Evolutionary conservation across 2,329 filamentous ascomycete genomes (phyloP).

Genomic region (Colletotrichum tropicicola): DNA sequence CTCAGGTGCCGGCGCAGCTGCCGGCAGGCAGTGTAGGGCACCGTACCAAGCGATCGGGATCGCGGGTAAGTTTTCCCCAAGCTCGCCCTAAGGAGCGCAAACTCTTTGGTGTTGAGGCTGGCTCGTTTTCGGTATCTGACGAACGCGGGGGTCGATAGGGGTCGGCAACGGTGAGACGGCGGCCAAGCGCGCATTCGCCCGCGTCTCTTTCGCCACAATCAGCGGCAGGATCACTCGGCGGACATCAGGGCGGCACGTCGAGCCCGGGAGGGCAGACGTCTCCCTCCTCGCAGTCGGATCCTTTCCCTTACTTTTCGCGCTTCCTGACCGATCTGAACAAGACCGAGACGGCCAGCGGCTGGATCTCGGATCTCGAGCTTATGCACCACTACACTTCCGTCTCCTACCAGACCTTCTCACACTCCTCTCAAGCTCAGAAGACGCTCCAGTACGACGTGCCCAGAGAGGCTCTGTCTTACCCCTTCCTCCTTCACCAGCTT

Average conservation of each 20-base stretch:
- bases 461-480: constrained; percentile 37
- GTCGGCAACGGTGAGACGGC: constrained; percentile 5
- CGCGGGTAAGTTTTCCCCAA: constrained; percentile 9
- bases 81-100: not conserved
- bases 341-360: constrained; percentile 34
- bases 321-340: constrained; percentile 35
- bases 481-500: constrained; percentile 42
- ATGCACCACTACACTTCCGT: constrained; percentile 46
- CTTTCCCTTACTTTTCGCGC: constrained; percentile 35
- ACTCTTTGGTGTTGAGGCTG: not conserved
- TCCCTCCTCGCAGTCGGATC: constrained; percentile 16
- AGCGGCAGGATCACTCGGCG: constrained; percentile 14
- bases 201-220: constrained; percentile 23
- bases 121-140: constrained; percentile 19
- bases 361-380: constrained; percentile 46
- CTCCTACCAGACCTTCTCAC: constrained; percentile 37
- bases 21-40: not conserved
- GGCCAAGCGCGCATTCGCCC: constrained; percentile 23
- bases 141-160: constrained; percentile 3
- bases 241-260: not conserved
- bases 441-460: constrained; percentile 37
- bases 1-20: not conserved
- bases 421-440: constrained; percentile 36
- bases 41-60: constrained; percentile 10
- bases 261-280: constrained; percentile 10